Evolutionary conservation across 768 basidiomycete species (phyloP).

Genomic region (Punctularia strigosozonata): DNA sequence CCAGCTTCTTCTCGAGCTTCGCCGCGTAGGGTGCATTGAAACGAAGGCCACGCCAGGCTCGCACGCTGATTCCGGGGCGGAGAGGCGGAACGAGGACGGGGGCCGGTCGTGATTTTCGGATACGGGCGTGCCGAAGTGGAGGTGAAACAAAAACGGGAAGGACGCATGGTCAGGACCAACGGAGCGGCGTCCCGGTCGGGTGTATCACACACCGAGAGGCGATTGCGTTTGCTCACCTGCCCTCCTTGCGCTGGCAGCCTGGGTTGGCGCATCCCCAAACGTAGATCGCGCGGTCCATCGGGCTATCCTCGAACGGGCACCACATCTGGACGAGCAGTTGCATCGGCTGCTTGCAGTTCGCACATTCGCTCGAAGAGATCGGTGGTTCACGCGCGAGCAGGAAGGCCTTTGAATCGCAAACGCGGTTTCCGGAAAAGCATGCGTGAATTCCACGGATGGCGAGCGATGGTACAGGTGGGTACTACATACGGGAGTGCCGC

Average conservation of each 20-base stretch:
- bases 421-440: no score
- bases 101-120: no score
- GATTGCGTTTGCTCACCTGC: conserved; percentile 56
- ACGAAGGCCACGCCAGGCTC: conserved; percentile 71
- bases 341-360: conserved; percentile 60
- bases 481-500: conserved; percentile 80
- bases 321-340: conserved; percentile 79
- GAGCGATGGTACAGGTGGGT: conserved; percentile 24
- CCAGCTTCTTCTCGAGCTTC: conserved; percentile 50
- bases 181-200: no score
- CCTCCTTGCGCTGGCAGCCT: conserved; percentile 62
- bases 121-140: no score
- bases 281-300: conserved; percentile 77
- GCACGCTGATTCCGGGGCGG: conserved; percentile 41
- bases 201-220: no score
- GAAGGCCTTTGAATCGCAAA: conserved; percentile 3
- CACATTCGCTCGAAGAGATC: conserved; percentile 57
- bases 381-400: conserved; percentile 23
- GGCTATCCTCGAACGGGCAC: conserved; percentile 81
- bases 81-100: conserved; percentile 9
- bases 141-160: no score
- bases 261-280: conserved; percentile 71
- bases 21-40: conserved; percentile 66
- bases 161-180: conserved; percentile 1
- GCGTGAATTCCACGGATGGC: neutral